Base-by-base conservation (phyloP, 2,329 filamentous ascomycete species). In the Penicillium sp. region DNA sequence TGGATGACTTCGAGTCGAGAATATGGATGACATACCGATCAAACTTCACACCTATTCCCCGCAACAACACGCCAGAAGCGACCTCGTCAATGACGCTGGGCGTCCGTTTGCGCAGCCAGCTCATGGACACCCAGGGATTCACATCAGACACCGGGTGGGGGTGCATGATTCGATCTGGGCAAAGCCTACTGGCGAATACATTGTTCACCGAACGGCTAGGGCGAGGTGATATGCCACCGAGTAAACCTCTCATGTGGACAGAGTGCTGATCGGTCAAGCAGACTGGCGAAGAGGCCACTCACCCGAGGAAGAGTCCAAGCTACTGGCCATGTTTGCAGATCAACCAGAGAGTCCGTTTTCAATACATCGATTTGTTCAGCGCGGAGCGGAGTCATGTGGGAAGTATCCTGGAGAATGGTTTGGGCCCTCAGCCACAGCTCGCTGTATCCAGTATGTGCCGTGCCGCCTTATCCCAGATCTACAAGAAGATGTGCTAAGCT, bases 331-430 rank as follows among this genome's bases (percentile, higher is more conserved):
- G 39, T 99, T 99, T 64, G 90, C 93, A 20, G 94, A 99, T 65
- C 87, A 93, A 56, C 85, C 90, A 2, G 82, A 81, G 59, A 91
- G 94, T 3, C 90, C 91, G 0, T 97, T 96, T 68, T 97, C 93
- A 1, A 91, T 99, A 62, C 94, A 99, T 66, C 90, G 87, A 55
- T 99, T 99, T 66, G 94, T 99, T 29, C 81, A 87, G 46, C 89
- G 96, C 63, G 94, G 94, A 15, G 91, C 91, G 20, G 80, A 83
- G 29, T 87, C 88, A 2, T 99, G 94, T 71, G 92, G 91, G 3
- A 97, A 96, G 73, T 90, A 95, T 66, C 94, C 94, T 0, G 94
- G 94, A 30, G 91, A 97, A 74, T 99, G 94, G 94, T 99, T 99
- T 74, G 94, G 94, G 0, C 94, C 94, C n/a, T 97, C 91, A 15